A percentile compares a stretch with the other conserved stretches of the same genome.
Evolutionary conservation across 306 rosid genomes (phyloP).

Genomic region (Fragaria ananassa): DNA sequence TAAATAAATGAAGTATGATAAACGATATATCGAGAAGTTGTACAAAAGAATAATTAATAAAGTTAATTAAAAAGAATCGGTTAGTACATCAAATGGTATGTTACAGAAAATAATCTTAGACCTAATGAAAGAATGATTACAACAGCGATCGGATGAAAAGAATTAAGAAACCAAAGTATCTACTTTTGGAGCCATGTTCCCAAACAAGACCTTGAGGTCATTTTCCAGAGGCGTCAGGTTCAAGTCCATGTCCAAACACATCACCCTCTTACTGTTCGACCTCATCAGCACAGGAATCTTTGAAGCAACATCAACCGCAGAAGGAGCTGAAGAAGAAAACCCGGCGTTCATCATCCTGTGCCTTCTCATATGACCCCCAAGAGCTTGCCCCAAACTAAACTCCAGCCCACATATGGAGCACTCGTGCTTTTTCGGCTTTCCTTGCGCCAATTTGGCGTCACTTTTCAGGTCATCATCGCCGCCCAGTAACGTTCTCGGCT

Average conservation of each 20-base stretch:
- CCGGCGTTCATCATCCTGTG: slow-evolving; percentile 32
- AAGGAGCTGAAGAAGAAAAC: background rate
- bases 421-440: slow-evolving; percentile 44
- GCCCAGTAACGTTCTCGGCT: slow-evolving; percentile 9
- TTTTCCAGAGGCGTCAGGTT: slow-evolving; percentile 83
- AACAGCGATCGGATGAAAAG: background rate
- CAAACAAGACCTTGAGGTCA: slow-evolving; percentile 62
- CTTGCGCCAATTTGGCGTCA: slow-evolving; percentile 13
- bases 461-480: slow-evolving; percentile 6
- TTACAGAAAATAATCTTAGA: background rate
- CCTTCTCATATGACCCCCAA: slow-evolving; percentile 89
- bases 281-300: slow-evolving; percentile 52
- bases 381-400: slow-evolving; percentile 75
- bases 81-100: background rate
- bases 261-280: slow-evolving; percentile 41
- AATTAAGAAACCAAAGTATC: slow-evolving; percentile 35
- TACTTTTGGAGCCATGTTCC: slow-evolving; percentile 47
- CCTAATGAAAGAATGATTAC: background rate
- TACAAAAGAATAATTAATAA: background rate
- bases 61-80: background rate
- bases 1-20: background rate
- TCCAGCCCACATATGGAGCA: slow-evolving; percentile 64
- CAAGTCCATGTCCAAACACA: slow-evolving; percentile 54
- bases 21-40: background rate
- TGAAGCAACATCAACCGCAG: slow-evolving; percentile 12